phyloP scores from a whole-genome alignment of 352 stramenopile genomes.

The Aphanomyces cochlioides region DNA sequence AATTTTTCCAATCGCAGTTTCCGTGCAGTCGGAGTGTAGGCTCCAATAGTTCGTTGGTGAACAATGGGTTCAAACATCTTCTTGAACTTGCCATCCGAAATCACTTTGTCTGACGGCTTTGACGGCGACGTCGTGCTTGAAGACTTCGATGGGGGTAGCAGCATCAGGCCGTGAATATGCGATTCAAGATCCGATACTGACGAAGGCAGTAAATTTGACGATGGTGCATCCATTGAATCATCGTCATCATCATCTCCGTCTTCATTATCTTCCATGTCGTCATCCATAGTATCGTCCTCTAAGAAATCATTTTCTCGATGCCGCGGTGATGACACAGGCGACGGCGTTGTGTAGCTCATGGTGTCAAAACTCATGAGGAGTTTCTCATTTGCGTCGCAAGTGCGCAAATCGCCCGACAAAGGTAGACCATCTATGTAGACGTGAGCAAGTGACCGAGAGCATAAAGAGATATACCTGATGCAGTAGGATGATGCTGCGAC shows the following conservation, averaged over 20 bases:
- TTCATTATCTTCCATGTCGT: constrained; percentile 18
- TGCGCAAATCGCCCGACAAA: constrained; percentile 34
- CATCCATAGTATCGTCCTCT: constrained; percentile 33
- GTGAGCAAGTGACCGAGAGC: neutral
- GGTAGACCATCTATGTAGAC: constrained; percentile 40
- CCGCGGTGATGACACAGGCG: constrained; percentile 58
- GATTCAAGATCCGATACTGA: constrained; percentile 25
- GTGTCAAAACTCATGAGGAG: constrained; percentile 87
- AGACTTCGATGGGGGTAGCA: constrained; percentile 18
- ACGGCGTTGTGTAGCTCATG: constrained; percentile 80
- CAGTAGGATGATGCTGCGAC: constrained; percentile 23
- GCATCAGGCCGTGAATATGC: constrained; percentile 15
- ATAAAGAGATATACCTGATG: constrained; percentile 22
- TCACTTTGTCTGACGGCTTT: constrained; percentile 35
- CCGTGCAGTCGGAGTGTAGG: constrained; percentile 92
- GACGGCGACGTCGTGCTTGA: constrained; percentile 30
- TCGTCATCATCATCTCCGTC: constrained; percentile 33
- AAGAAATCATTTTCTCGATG: constrained; percentile 40
- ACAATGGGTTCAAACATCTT: constrained; percentile 27
- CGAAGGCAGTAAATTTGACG: neutral
- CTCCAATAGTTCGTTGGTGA: constrained; percentile 82
- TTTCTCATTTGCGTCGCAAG: constrained; percentile 53
- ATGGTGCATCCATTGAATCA: constrained; percentile 12
- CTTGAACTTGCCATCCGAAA: constrained; percentile 34
- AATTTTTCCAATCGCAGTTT: constrained; percentile 94